Conservation (phyloP, 306 rosid species). For the Chamaecrista fasciculata region DNA sequence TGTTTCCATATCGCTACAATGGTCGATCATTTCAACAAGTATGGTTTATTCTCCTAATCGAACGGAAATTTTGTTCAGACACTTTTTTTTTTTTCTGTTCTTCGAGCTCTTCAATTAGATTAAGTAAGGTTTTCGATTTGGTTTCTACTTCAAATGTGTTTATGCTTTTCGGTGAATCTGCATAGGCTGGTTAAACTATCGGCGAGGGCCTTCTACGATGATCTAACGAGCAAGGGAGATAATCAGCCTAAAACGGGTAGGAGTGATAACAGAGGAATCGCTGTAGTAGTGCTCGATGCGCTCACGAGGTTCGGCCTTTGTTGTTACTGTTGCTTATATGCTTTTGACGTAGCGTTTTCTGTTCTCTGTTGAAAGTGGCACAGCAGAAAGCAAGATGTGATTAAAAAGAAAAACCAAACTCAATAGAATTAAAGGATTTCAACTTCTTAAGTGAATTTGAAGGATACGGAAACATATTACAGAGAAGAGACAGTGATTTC, state of each 20-base stretch:
- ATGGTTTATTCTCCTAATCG: constrained; percentile 14
- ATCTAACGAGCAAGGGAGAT: constrained; percentile 78
- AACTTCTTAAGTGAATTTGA: constrained; percentile 15
- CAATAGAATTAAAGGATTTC: background rate
- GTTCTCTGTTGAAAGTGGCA: background rate
- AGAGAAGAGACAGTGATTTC: background rate
- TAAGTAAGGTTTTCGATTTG: background rate
- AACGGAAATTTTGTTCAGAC: background rate
- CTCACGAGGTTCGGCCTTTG: constrained; percentile 66
- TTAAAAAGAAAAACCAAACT: background rate
- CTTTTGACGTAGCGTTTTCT: constrained; percentile 11
- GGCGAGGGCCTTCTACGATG: constrained; percentile 94
- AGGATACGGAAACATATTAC: background rate
- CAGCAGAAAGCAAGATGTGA: background rate
- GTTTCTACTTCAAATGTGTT: background rate
- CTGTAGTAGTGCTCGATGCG: constrained; percentile 98
- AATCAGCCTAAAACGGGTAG: constrained; percentile 88
- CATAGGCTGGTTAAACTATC: constrained; percentile 81
- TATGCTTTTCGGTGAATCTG: constrained; percentile 4
- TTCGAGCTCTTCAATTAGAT: background rate
- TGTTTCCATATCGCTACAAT: background rate
- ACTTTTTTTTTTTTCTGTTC: background rate
- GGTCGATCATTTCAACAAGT: constrained; percentile 79
- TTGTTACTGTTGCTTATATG: background rate
- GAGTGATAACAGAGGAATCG: constrained; percentile 93